Base-by-base conservation (phyloP, 345 rosid genomes). In the Eutrema yunnanense region DNA sequence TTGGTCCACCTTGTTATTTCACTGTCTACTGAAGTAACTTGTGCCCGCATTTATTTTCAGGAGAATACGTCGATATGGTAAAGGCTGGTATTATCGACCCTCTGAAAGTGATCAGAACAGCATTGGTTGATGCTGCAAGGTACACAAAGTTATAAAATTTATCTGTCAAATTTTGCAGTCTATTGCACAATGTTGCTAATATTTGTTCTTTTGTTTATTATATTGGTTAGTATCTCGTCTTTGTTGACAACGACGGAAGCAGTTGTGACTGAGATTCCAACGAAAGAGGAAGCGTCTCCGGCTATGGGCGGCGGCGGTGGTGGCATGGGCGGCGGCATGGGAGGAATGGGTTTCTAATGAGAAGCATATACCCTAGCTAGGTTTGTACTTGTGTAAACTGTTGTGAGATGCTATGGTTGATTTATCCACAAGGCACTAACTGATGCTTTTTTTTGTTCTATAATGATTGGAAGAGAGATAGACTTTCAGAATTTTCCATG, bases 181-280 rank as follows among this genome's bases (percentile, higher is more conserved):
- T 37, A 26, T 36, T 65, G 27, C 13, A n/a, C 14, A 49, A 40
- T 19, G 16, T 27, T 7, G 46, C 57, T 58, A 71, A 55, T 29
- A 0, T 6, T 48, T 37, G 27, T 62, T 33, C 10, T n/a, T n/a
- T 49, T 7, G 36, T 44, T 51, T 52, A 9, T 52, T 48, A 0
- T 22, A 13, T 34, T 63, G 67, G 55, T 48, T 89, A 94, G 98
- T 63, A 93, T 94, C 3, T 88, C 92, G 2, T 89, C 97, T 3
- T 84, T 94, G 88, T 86, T 89, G 92, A 92, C 97, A 3, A 94
- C 99, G 0, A 94, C 96, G 2, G 99, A 94, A 78, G 97, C 99
- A 8, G 80, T 92, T 34, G 90, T 89, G 52, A 81, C 80, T 14
- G 99, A 94, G 67, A 92, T 89, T 59, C 93, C 99, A 5, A 85